Percentiles rank a stretch among this genome's conserved stretches.
phyloP scores from a whole-genome alignment of 139 green algal genomes.

The Ettlia oleoabundans region DNA sequence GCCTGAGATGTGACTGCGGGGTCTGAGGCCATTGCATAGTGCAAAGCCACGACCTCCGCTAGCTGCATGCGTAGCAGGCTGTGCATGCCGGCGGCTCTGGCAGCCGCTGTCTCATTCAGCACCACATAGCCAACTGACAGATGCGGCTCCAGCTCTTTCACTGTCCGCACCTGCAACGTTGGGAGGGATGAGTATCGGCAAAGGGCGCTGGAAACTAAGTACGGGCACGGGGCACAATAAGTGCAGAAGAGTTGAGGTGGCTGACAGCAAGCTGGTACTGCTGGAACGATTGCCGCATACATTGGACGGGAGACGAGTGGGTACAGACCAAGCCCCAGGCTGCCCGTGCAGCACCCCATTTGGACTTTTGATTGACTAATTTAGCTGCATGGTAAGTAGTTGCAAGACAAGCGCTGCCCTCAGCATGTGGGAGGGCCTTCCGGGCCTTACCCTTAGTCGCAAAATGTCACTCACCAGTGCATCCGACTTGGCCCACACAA shows the following conservation, averaged over 20 bases:
- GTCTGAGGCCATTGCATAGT: conserved; percentile 47
- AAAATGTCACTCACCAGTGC: conserved; percentile 28
- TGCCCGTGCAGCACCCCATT: no score
- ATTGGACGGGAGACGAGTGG: no score
- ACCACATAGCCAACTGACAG: conserved; percentile 56
- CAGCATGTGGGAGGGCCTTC: no score
- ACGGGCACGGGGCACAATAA: no score
- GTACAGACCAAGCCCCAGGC: no score
- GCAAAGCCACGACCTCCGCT: conserved; percentile 45
- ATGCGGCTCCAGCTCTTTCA: conserved; percentile 34
- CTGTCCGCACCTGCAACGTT: not conserved
- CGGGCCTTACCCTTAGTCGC: no score
- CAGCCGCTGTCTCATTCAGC: conserved; percentile 57
- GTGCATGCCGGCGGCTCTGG: conserved; percentile 37
- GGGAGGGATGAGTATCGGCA: not conserved
- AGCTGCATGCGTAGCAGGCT: conserved; percentile 47
- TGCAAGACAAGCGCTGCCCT: not conserved
- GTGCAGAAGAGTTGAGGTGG: no score
- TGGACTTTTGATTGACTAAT: no score
- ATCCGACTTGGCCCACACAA: conserved; percentile 69
- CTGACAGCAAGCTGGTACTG: no score
- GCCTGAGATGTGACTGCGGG: not conserved
- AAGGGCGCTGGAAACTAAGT: not conserved
- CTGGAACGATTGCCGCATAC: no score
- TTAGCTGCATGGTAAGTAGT: no score